These are phyloP conservation scores for Setaria viridis DNA, from an alignment of 202 grass and related monocot genomes.

Conservation along the genomic window DNA sequence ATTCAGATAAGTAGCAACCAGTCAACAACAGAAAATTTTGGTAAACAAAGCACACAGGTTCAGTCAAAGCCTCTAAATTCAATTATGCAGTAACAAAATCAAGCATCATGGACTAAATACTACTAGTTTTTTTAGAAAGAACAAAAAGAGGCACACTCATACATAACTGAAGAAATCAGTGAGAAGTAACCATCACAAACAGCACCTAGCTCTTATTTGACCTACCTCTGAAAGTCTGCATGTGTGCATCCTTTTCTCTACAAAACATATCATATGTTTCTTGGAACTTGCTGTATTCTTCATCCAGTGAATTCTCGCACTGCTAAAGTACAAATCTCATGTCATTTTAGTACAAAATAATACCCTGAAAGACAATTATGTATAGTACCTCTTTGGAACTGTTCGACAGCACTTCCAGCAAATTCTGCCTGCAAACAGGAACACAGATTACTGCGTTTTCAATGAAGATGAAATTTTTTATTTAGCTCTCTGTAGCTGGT, in stretches of 20 bases:
- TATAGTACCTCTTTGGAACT: conserved; percentile 78
- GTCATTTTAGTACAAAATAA: conserved; percentile 19
- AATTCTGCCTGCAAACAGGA: conserved; percentile 71
- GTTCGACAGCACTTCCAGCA: conserved; percentile 74
- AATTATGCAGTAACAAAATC: neutral
- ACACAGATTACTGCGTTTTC: neutral
- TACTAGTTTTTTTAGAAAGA: neutral
- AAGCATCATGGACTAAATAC: neutral
- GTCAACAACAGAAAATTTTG: neutral
- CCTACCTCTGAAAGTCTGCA: conserved; percentile 80
- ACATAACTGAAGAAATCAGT: neutral
- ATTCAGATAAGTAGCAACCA: neutral
- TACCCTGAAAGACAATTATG: neutral
- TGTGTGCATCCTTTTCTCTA: conserved; percentile 72
- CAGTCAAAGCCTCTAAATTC: neutral
- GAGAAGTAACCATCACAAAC: conserved; percentile 20
- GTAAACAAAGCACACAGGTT: neutral
- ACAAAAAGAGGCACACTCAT: neutral
- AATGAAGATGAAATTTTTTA: neutral
- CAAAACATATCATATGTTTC: conserved; percentile 77
- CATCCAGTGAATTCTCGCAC: conserved; percentile 78
- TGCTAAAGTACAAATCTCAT: conserved; percentile 51
- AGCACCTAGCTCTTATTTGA: conserved; percentile 23
- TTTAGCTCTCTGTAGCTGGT: neutral
- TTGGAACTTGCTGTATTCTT: conserved; percentile 85